These are phyloP conservation scores for Elsinoe batatas DNA, from an alignment of 2,329 filamentous ascomycete species.

Conservation along the genomic window DNA sequence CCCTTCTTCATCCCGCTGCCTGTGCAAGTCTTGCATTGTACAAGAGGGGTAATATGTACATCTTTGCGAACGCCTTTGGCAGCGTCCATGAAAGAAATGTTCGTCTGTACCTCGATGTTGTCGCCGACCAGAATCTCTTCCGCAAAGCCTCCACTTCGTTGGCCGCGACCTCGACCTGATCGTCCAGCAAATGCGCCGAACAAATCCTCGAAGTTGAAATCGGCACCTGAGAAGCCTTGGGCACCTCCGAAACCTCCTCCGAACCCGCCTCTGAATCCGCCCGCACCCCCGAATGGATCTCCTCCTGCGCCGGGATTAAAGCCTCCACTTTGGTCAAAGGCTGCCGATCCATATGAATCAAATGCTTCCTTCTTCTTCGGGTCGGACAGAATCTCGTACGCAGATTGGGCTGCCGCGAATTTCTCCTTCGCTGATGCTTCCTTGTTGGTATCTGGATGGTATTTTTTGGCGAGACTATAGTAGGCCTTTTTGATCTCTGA, in stretches of 20 bases:
- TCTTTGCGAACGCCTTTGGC: constrained; percentile 84
- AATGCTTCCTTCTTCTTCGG: constrained; percentile 86
- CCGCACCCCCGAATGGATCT: constrained; percentile 50
- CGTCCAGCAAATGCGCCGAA: constrained; percentile 77
- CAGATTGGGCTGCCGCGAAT: constrained; percentile 83
- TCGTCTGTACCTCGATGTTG: constrained; percentile 88
- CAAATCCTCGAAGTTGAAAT: constrained; percentile 93
- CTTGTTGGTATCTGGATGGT: constrained; percentile 96
- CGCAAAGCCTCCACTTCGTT: constrained; percentile 53
- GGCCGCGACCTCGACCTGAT: constrained; percentile 39
- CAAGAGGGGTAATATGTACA: constrained; percentile 74
- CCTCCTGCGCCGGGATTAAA: constrained; percentile 66
- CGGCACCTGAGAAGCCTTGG: constrained; percentile 49
- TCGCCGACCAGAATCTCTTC: constrained; percentile 82
- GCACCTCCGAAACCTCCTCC: constrained; percentile 35
- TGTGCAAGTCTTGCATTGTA: constrained; percentile 69
- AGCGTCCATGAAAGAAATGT: constrained; percentile 90
- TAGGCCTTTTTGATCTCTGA: constrained; percentile 97
- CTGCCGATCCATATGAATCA: constrained; percentile 81
- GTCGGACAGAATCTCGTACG: constrained; percentile 90
- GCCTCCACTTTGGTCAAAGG: constrained; percentile 49
- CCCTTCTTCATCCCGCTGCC: constrained; percentile 80
- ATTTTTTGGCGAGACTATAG: constrained; percentile 95
- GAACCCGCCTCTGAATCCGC: constrained; percentile 40
- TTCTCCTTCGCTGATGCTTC: constrained; percentile 87